Evolutionary conservation across 2,329 filamentous ascomycete species (phyloP).

Genomic region (Tolypocladium ovalisporum): DNA sequence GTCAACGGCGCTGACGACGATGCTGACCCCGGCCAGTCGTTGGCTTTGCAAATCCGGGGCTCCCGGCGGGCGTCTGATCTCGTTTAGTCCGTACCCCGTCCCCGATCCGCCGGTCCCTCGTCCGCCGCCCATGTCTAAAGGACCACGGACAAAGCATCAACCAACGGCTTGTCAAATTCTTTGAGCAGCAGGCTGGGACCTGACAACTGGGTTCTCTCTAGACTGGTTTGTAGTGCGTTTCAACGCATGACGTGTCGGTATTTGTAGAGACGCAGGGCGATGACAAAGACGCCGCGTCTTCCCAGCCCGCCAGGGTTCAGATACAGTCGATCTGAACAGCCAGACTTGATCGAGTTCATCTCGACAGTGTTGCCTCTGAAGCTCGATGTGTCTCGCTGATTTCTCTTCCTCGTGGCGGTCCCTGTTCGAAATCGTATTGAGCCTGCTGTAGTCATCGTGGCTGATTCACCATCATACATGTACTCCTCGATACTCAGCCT

Average conservation of each 20-base stretch:
- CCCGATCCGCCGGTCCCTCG: not conserved
- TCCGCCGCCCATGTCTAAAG: no score
- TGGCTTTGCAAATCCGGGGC: not conserved
- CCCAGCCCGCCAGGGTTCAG: not conserved
- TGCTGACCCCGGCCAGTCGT: not conserved
- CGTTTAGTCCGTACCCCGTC: not conserved
- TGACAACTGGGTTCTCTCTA: no score
- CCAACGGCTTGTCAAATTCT: no score
- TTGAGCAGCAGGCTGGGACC: no score
- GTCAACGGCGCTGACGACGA: not conserved
- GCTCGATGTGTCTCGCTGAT: not conserved
- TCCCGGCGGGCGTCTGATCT: not conserved
- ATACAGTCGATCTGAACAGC: not conserved
- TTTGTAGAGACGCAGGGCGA: not conserved
- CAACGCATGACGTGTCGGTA: no score
- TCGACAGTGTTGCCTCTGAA: not conserved
- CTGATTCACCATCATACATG: not conserved
- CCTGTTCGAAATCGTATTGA: not conserved
- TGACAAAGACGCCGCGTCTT: not conserved
- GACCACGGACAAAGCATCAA: no score
- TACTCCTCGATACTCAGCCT: not conserved
- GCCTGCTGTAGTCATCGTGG: not conserved
- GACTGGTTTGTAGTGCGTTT: no score
- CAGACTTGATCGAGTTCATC: not conserved
- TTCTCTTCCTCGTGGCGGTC: not conserved